Percentiles rank a stretch among this genome's conserved stretches.
Conservation (phyloP, 2,329 filamentous ascomycete genomes). For the Phialophora chinensis region DNA sequence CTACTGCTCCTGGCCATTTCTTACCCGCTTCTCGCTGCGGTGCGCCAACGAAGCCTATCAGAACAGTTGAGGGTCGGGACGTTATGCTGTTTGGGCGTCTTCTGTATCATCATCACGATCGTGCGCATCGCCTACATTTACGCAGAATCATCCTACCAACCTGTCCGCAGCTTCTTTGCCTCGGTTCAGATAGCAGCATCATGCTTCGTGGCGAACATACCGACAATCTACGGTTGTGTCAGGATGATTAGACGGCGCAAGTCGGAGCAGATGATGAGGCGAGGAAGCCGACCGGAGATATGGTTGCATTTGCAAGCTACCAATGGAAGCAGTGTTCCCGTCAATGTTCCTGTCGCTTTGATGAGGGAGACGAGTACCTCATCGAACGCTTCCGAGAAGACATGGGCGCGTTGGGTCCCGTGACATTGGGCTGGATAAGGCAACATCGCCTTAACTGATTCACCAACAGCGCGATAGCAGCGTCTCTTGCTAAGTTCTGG, state of each 20-base stretch:
- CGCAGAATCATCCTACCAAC: slow-evolving; percentile 45
- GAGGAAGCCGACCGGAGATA: slow-evolving; percentile 34
- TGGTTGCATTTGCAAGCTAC: slow-evolving; percentile 33
- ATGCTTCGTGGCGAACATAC: slow-evolving; percentile 48
- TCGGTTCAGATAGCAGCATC: slow-evolving; percentile 47
- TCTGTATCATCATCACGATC: slow-evolving; percentile 51
- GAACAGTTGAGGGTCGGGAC: slow-evolving; percentile 44
- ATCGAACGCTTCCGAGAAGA: slow-evolving; percentile 27
- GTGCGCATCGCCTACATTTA: slow-evolving; percentile 49
- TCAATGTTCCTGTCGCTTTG: slow-evolving; percentile 20
- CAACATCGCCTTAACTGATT: background rate
- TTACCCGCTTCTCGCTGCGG: slow-evolving; percentile 41
- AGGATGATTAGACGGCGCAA: slow-evolving; percentile 31
- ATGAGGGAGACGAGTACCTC: slow-evolving; percentile 17
- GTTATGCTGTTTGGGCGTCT: slow-evolving; percentile 49
- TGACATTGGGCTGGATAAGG: slow-evolving; percentile 10
- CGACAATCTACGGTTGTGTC: slow-evolving; percentile 43
- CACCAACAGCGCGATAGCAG: background rate
- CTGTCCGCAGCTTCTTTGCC: slow-evolving; percentile 49
- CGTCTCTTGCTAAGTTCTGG: background rate
- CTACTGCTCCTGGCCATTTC: slow-evolving; percentile 43
- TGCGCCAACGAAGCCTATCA: slow-evolving; percentile 31
- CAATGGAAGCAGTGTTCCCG: slow-evolving; percentile 19
- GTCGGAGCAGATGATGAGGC: slow-evolving; percentile 28
- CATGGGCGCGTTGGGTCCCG: slow-evolving; percentile 27